Evolutionary conservation across 2,329 filamentous ascomycete genomes (phyloP).

Genomic region (Ophiostoma sp.): DNA sequence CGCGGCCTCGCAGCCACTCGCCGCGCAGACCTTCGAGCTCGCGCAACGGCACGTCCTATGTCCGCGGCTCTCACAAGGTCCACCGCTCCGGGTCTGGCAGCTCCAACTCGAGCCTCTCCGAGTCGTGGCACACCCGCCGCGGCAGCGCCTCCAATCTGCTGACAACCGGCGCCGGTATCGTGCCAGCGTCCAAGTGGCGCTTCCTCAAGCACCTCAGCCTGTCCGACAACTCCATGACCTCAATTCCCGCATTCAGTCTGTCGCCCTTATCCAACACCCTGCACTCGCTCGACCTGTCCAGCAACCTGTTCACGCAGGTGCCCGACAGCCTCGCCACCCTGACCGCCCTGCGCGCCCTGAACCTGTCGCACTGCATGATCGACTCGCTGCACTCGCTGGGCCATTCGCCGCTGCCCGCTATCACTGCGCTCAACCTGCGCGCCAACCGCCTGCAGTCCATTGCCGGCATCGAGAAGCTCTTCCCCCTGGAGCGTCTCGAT

Average conservation of each 20-base stretch:
- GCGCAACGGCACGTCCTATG: conserved; percentile 60
- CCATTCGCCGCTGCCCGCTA: conserved; percentile 81
- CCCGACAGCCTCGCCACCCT: conserved; percentile 84
- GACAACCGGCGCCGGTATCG: conserved; percentile 51
- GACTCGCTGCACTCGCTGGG: conserved; percentile 83
- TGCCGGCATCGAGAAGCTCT: conserved; percentile 81
- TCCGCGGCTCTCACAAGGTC: conserved; percentile 66
- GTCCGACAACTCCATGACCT: conserved; percentile 83
- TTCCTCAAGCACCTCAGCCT: conserved; percentile 89
- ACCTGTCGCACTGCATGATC: conserved; percentile 97
- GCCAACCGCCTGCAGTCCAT: conserved; percentile 82
- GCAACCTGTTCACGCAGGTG: conserved; percentile 89
- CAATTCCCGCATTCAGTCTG: conserved; percentile 69
- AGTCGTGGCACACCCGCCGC: conserved; percentile 59
- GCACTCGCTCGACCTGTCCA: conserved; percentile 86
- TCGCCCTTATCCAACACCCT: conserved; percentile 79
- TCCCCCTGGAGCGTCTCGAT: conserved; percentile 84
- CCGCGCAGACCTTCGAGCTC: conserved; percentile 72
- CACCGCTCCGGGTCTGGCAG: conserved; percentile 86
- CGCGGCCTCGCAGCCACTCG: conserved; percentile 69
- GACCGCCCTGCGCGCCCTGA: conserved; percentile 82
- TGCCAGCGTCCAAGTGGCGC: conserved; percentile 87
- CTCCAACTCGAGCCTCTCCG: conserved; percentile 73
- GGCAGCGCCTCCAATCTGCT: conserved; percentile 76
- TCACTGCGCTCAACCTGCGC: conserved; percentile 85